Conservation (phyloP, 495 filamentous ascomycete genomes). For the Daldinia loculata region DNA sequence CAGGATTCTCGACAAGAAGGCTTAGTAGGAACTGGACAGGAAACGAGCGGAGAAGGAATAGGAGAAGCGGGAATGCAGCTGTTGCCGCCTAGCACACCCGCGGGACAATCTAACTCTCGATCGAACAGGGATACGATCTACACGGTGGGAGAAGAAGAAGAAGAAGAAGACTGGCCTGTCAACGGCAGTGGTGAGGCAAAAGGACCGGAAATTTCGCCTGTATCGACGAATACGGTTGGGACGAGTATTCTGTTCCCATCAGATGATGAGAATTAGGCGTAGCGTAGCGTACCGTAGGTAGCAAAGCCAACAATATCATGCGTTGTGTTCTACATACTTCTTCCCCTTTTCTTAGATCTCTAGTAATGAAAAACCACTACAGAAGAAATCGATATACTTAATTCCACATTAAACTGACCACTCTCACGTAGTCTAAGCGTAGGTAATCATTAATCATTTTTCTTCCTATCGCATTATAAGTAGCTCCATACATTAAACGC, state of each 20-base stretch:
- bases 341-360: too few species aligned
- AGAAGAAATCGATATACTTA: background rate
- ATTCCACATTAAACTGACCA: background rate
- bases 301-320: too few species aligned
- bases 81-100: background rate
- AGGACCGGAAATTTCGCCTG: background rate
- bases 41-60: background rate
- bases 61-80: background rate
- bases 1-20: background rate
- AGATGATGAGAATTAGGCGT: constrained; percentile 16
- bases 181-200: background rate
- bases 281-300: background rate
- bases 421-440: background rate
- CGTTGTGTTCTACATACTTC: too few species aligned
- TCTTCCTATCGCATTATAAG: background rate
- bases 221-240: constrained; percentile 10
- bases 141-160: constrained; percentile 7
- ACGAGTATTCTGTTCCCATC: constrained; percentile 34
- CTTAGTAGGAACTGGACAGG: background rate
- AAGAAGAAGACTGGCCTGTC: background rate
- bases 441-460: background rate
- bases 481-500: background rate
- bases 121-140: background rate
- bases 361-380: too few species aligned
- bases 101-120: background rate